A percentile compares a stretch with the other conserved stretches of the same genome.
These are phyloP conservation scores for Suaeda aralocaspica DNA, from an alignment of 148 eudicot genomes.

Conservation along the genomic window DNA sequence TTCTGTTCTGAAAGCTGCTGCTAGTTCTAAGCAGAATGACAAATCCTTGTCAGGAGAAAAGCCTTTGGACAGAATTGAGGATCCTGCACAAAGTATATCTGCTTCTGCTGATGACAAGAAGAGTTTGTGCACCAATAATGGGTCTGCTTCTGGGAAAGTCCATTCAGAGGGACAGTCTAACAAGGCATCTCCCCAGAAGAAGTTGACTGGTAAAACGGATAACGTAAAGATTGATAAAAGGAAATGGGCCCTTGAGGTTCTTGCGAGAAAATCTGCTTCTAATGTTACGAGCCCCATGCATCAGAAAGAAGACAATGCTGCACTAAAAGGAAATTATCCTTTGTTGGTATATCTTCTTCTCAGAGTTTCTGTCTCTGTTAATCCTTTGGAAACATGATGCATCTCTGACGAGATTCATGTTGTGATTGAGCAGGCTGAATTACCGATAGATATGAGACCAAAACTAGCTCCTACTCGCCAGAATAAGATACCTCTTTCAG, in stretches of 20 bases:
- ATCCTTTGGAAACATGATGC: background rate
- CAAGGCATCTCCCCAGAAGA: conserved; percentile 35
- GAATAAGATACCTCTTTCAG: conserved; percentile 68
- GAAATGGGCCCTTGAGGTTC: conserved; percentile 89
- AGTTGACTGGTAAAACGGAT: conserved; percentile 36
- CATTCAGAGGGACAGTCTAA: conserved; percentile 26
- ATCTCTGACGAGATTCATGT: conserved; percentile 15
- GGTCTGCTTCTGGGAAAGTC: conserved; percentile 31
- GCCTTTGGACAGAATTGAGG: conserved; percentile 22
- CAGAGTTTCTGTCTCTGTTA: background rate
- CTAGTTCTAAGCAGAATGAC: conserved; percentile 28
- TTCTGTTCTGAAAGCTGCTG: conserved; percentile 44
- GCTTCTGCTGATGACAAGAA: conserved; percentile 28
- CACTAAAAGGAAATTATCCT: conserved; percentile 69
- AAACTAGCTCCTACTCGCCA: conserved; percentile 67
- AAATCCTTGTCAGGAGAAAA: conserved; percentile 29
- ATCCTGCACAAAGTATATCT: conserved; percentile 22
- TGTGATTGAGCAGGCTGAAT: conserved; percentile 62
- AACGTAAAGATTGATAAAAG: conserved; percentile 55
- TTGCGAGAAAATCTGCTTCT: conserved; percentile 73
- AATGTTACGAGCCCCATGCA: conserved; percentile 30
- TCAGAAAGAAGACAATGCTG: conserved; percentile 51
- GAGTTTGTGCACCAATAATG: conserved; percentile 30
- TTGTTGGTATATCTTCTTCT: conserved; percentile 56
- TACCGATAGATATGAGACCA: conserved; percentile 86